These are phyloP conservation scores for Hypoxylon sp. DNA, from an alignment of 2,329 filamentous ascomycete genomes.

Conservation along the genomic window DNA sequence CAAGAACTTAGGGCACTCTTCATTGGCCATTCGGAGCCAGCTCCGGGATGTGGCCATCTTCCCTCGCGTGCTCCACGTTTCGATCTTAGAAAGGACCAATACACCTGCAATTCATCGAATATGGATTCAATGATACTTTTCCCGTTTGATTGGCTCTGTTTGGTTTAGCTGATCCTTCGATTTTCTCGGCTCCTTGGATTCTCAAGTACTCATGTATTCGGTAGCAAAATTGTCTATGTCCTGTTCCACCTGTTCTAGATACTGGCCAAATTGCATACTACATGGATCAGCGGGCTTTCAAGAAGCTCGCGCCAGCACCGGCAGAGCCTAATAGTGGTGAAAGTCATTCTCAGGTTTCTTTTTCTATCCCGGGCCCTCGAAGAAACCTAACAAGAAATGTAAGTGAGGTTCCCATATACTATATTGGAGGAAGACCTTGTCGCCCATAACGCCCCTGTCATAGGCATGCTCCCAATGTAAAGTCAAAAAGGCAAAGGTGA, in stretches of 20 bases:
- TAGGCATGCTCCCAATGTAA: constrained; percentile 42
- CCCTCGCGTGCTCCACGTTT: constrained; percentile 30
- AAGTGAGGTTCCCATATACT: constrained; percentile 23
- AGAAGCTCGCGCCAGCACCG: constrained; percentile 41
- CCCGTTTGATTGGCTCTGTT: constrained; percentile 18
- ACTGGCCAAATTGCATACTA: constrained; percentile 13
- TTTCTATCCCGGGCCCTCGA: constrained; percentile 29
- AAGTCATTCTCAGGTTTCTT: constrained; percentile 11
- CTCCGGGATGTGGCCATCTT: constrained; percentile 24
- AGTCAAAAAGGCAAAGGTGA: constrained; percentile 41
- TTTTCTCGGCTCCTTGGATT: constrained; percentile 5
- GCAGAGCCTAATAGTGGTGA: constrained; percentile 15
- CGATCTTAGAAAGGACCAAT: constrained; percentile 18
- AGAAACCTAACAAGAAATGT: constrained; percentile 41
- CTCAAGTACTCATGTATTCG: constrained; percentile 13
- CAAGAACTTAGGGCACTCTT: constrained; percentile 12
- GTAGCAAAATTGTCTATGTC: constrained; percentile 15
- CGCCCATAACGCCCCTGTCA: constrained; percentile 27
- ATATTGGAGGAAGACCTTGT: constrained; percentile 22
- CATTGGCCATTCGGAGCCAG: constrained; percentile 40
- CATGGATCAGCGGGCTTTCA: constrained; percentile 40
- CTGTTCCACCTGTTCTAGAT: not conserved
- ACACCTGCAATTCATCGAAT: constrained; percentile 7
- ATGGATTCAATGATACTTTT: constrained; percentile 7
- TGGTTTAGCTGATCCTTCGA: constrained; percentile 12